Evolutionary conservation across 495 filamentous ascomycete species (phyloP).

Genomic region (Aspergillus indologenus): DNA sequence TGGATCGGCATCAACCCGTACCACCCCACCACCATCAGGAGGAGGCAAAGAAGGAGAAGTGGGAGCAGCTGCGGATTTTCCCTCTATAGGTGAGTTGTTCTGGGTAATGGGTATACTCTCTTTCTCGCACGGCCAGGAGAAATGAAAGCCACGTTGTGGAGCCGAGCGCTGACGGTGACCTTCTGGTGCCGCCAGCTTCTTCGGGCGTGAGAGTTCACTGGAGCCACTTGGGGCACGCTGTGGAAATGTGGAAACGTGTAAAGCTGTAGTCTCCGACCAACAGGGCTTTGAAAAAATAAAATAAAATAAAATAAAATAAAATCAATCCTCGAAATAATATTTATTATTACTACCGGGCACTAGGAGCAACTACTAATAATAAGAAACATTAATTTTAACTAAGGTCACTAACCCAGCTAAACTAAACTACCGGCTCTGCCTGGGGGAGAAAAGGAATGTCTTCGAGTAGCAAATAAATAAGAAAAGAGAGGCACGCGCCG

Average conservation of each 20-base stretch:
- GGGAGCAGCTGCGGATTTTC: neutral
- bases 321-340: too few species aligned
- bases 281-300: conserved; percentile 1
- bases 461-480: neutral
- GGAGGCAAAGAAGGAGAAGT: neutral
- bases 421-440: neutral
- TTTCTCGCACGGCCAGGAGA: conserved; percentile 31
- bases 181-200: conserved; percentile 38
- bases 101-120: too few species aligned
- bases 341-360: neutral
- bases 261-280: conserved; percentile 10
- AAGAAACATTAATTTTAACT: conserved; percentile 9
- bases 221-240: conserved; percentile 16
- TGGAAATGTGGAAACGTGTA: conserved; percentile 22
- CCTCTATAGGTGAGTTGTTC: too few species aligned
- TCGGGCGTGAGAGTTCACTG: conserved; percentile 27
- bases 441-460: neutral
- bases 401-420: neutral
- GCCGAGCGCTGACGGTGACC: conserved; percentile 32
- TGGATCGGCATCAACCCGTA: conserved; percentile 4
- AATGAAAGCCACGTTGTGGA: conserved; percentile 38
- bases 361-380: conserved; percentile 6
- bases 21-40: conserved; percentile 19
- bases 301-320: neutral
- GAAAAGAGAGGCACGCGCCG: neutral